These are phyloP conservation scores for Leucosporidium creatinivorum DNA, from an alignment of 768 basidiomycete genomes.

Conservation along the genomic window DNA sequence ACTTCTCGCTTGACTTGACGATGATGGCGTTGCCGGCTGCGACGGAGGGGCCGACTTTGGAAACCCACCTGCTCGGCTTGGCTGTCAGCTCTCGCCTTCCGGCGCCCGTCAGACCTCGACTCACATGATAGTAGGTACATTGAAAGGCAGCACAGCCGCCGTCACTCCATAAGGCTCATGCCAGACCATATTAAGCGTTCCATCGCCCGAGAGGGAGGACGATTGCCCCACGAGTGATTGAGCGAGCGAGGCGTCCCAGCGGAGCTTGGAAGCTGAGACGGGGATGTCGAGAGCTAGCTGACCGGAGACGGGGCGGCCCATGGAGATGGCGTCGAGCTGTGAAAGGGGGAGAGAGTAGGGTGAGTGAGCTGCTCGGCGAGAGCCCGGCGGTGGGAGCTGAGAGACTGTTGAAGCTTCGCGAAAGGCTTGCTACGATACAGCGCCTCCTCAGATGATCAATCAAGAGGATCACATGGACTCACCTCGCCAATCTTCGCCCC, in stretches of 20 bases:
- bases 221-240: too few species aligned
- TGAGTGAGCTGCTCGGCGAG: neutral
- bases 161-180: slow-evolving; percentile 24
- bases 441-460: too few species aligned
- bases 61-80: slow-evolving; percentile 1
- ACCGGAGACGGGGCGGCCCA: too few species aligned
- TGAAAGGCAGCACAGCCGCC: slow-evolving; percentile 17
- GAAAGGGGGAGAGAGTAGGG: neutral
- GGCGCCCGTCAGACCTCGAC: too few species aligned
- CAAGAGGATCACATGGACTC: too few species aligned
- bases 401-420: too few species aligned
- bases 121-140: slow-evolving; percentile 1
- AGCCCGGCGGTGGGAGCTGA: neutral
- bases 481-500: slow-evolving; percentile 26
- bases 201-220: neutral
- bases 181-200: slow-evolving; percentile 9
- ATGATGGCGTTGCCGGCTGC: slow-evolving; percentile 35
- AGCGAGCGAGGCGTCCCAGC: too few species aligned
- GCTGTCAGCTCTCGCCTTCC: too few species aligned
- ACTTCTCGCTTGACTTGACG: slow-evolving; percentile 33
- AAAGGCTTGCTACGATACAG: too few species aligned
- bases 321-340: too few species aligned
- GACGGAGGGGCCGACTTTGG: slow-evolving; percentile 31
- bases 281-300: too few species aligned
- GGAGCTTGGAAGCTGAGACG: too few species aligned